Base-by-base conservation (phyloP, 163 green algal species). In the Picocystis sp. region DNA sequence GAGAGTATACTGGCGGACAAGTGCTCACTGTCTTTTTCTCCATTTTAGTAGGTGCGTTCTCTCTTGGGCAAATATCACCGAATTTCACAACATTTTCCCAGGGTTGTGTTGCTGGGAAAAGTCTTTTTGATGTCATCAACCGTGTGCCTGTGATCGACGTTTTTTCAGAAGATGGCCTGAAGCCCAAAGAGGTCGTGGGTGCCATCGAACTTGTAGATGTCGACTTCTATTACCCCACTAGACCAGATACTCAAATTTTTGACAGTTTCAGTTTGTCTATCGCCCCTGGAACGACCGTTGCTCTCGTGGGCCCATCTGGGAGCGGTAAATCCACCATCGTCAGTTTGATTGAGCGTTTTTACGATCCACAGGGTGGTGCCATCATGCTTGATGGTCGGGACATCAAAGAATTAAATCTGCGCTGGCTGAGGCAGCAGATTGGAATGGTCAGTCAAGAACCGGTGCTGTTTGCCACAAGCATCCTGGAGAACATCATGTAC, bases 401-500 rank as follows among this genome's bases (percentile, higher is more conserved):
- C 55, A 45, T 86, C 33, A 66, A 67, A 11, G 19, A 63, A 11
- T 45, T 83, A 43, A 74, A 84, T 45, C 58, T 75, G 6, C 43
- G 45, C 6, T 84, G 78, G 80, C 81, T 77, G 62, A 68, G 78
- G 8, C 34, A 45, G 14, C 67, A 81, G 47, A 63, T 94, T 34
- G 80, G 67, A 0, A 57, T 93, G 34, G 82, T 94, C 22, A 72
- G 47, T 38, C 88, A 97, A 69, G 84, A 96, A 74, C 84, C 88
- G 1, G 78, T 69, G 3, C 79, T 97, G 38, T 97, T 97, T 67
- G 74, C 76, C 14, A 38, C 74, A 10, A 83, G 68, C 62, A 87
- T 97, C 47, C 60, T 52, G 33, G 72, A 87, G 19, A 98, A 98
- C 74, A 93, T 98, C 51, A 53, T 56, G 0, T 92, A 90, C 46